Evolutionary conservation across 441 rosid genomes (phyloP).

Genomic region (Adansonia gregorii): DNA sequence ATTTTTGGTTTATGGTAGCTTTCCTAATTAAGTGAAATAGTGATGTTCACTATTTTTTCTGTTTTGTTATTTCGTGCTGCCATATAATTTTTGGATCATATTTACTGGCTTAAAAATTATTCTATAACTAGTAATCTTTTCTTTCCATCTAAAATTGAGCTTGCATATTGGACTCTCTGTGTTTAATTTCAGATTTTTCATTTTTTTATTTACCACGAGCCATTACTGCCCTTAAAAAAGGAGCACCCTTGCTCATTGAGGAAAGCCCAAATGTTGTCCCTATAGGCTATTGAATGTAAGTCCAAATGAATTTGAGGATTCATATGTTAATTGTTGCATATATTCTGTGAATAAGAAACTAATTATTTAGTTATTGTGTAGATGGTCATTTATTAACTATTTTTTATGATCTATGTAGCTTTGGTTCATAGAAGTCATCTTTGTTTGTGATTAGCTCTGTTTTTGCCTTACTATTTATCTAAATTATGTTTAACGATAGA

Average conservation of each 20-base stretch:
- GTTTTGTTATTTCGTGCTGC: background rate
- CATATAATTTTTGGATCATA: background rate
- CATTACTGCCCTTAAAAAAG: conserved; percentile 73
- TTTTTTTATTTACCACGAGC: conserved; percentile 42
- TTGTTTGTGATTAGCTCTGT: background rate
- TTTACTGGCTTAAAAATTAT: background rate
- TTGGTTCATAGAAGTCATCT: conserved; percentile 6
- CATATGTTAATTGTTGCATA: background rate
- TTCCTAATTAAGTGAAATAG: background rate
- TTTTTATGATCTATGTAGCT: background rate
- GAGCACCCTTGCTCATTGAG: conserved; percentile 67
- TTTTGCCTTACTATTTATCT: conserved; percentile 8
- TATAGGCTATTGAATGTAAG: conserved; percentile 75
- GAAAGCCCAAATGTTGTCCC: conserved; percentile 80
- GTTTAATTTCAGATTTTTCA: background rate
- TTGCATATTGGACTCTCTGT: conserved; percentile 18
- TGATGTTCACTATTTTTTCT: background rate
- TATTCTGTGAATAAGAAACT: background rate
- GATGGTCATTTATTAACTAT: background rate
- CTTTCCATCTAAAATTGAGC: conserved; percentile 4
- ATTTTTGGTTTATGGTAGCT: background rate
- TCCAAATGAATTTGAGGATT: conserved; percentile 16
- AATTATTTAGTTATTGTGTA: background rate
- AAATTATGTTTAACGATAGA: conserved; percentile 13
- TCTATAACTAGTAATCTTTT: background rate